Percentiles rank a stretch among this genome's conserved stretches.
phyloP scores from a whole-genome alignment of 306 rosid species.

The Corylus avellana region DNA sequence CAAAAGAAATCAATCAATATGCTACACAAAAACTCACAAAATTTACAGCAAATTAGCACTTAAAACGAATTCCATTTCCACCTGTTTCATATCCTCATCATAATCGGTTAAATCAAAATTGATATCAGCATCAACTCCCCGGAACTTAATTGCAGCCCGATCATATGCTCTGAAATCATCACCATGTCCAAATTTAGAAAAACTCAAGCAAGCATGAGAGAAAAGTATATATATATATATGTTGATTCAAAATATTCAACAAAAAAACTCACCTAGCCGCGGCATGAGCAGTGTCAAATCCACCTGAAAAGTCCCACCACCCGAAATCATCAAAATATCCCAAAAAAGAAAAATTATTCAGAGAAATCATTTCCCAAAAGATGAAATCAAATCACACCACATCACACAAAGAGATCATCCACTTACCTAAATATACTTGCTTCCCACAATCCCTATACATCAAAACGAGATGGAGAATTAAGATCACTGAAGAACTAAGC shows the following conservation, averaged over 20 bases:
- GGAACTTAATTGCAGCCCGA: slow-evolving; percentile 60
- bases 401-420: neutral
- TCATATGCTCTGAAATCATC: slow-evolving; percentile 48
- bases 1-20: neutral
- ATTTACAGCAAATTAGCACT: neutral
- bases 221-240: neutral
- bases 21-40: neutral
- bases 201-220: neutral
- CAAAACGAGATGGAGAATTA: neutral
- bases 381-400: neutral
- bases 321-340: slow-evolving; percentile 4
- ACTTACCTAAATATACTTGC: slow-evolving; percentile 59
- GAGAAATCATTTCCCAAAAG: neutral
- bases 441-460: slow-evolving; percentile 59
- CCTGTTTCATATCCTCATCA: slow-evolving; percentile 54
- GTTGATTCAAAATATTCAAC: neutral
- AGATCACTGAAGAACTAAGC: no score
- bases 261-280: slow-evolving; percentile 46
- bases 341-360: neutral
- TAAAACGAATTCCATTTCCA: slow-evolving; percentile 1
- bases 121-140: slow-evolving; percentile 63
- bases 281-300: slow-evolving; percentile 60
- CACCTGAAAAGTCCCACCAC: slow-evolving; percentile 36
- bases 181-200: neutral
- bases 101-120: slow-evolving; percentile 45